These are phyloP conservation scores for Cadophora malorum DNA, from an alignment of 2,329 filamentous ascomycete species.

Conservation along the genomic window DNA sequence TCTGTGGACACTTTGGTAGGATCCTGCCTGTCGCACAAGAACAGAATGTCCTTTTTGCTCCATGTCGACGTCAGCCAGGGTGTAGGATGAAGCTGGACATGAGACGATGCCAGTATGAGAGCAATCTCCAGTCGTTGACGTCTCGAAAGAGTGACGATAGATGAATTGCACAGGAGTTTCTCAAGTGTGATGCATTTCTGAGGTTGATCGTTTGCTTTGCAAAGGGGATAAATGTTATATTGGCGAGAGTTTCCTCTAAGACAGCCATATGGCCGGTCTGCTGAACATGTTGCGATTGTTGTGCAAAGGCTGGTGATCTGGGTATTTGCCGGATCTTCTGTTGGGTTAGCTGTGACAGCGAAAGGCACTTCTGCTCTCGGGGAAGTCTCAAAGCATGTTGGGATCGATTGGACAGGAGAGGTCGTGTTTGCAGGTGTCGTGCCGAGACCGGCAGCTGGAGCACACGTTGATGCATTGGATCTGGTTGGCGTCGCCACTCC, in stretches of 20 bases:
- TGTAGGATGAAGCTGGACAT: constrained; percentile 31
- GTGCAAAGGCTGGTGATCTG: constrained; percentile 30
- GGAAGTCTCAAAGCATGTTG: too few relatives aligned
- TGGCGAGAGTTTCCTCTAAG: constrained; percentile 20
- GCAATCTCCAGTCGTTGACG: constrained; percentile 29
- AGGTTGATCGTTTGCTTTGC: constrained; percentile 21
- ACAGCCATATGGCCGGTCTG: constrained; percentile 27
- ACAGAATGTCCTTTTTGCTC: constrained; percentile 32
- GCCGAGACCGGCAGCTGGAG: too few relatives aligned
- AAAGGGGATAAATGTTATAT: constrained; percentile 27
- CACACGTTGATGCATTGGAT: background rate
- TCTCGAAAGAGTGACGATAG: constrained; percentile 21
- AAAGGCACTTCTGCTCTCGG: constrained; percentile 25
- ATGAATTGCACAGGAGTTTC: constrained; percentile 19
- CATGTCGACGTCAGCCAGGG: constrained; percentile 29
- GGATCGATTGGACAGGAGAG: too few relatives aligned
- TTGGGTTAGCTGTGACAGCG: background rate
- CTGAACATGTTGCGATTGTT: constrained; percentile 26
- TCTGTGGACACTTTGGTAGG: constrained; percentile 22
- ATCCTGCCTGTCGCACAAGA: constrained; percentile 25
- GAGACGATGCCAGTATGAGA: constrained; percentile 30
- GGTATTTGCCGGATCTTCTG: constrained; percentile 1
- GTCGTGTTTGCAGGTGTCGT: too few relatives aligned
- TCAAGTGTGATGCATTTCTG: constrained; percentile 27
- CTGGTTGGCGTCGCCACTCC: background rate